Evolutionary conservation across 2,329 filamentous ascomycete species (phyloP).

Genomic region (Cladosporium sp.): DNA sequence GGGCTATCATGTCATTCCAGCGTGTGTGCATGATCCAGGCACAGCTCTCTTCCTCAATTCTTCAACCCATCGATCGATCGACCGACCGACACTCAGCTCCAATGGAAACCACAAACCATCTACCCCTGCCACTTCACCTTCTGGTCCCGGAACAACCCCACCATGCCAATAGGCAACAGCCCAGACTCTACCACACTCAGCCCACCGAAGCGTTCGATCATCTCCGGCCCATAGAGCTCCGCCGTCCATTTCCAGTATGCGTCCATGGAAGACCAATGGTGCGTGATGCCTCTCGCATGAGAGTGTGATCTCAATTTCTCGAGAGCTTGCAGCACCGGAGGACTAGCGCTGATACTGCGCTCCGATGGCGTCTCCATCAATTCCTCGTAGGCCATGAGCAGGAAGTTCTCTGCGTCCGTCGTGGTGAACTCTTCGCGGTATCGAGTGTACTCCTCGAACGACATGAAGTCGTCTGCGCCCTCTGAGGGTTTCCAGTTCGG

Average conservation of each 20-base stretch:
- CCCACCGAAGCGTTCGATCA: conserved; percentile 32
- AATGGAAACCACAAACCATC: background rate
- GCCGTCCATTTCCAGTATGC: conserved; percentile 53
- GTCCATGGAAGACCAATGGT: conserved; percentile 25
- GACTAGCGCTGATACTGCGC: background rate
- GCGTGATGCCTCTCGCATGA: conserved; percentile 28
- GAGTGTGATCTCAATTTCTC: background rate
- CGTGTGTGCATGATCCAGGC: too few relatives aligned
- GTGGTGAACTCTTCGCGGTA: conserved; percentile 45
- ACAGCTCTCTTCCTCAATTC: too few relatives aligned
- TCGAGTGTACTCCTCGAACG: conserved; percentile 46
- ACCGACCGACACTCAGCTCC: too few relatives aligned
- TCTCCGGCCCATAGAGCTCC: conserved; percentile 31
- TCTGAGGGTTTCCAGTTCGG: conserved; percentile 41
- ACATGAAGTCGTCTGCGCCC: conserved; percentile 44
- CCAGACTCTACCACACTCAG: conserved; percentile 32
- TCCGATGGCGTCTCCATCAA: conserved; percentile 29
- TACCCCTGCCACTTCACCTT: conserved; percentile 34
- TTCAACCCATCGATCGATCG: too few relatives aligned
- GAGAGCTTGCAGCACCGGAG: background rate
- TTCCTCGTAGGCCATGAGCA: conserved; percentile 35
- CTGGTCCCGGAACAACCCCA: conserved; percentile 31
- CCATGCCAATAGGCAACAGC: conserved; percentile 32
- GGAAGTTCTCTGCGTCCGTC: background rate
- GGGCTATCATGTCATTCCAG: too few relatives aligned